A percentile compares a stretch with the other conserved stretches of the same genome.
These are phyloP conservation scores for Citrus cavaleriei DNA, from an alignment of 345 rosid genomes.

Conservation along the genomic window DNA sequence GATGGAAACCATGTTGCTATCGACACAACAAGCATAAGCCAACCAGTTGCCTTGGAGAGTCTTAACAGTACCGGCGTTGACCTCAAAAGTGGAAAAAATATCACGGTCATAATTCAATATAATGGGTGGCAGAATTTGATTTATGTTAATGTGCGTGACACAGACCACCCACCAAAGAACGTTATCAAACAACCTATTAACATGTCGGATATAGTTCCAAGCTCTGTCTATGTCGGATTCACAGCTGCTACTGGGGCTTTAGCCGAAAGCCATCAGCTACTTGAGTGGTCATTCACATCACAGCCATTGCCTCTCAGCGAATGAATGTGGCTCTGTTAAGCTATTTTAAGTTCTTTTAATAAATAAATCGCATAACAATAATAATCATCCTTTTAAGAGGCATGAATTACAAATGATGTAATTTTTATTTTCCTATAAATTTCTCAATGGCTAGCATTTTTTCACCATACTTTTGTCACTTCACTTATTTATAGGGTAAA, in stretches of 20 bases:
- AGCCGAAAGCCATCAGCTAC: slow-evolving; percentile 24
- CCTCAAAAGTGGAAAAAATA: slow-evolving; percentile 35
- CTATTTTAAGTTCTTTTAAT: neutral
- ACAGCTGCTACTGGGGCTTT: slow-evolving; percentile 33
- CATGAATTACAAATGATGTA: neutral
- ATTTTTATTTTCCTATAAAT: neutral
- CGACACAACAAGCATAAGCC: slow-evolving; percentile 20
- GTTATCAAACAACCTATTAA: slow-evolving; percentile 29
- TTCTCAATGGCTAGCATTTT: neutral
- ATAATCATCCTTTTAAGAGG: neutral
- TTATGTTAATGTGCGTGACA: slow-evolving; percentile 23
- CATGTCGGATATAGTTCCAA: slow-evolving; percentile 23
- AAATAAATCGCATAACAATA: neutral
- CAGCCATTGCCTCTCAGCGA: neutral
- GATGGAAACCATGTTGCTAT: slow-evolving; percentile 39
- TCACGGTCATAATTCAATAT: slow-evolving; percentile 21
- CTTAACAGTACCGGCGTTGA: slow-evolving; percentile 28
- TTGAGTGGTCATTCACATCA: slow-evolving; percentile 19
- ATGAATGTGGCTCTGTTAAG: neutral
- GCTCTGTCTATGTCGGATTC: slow-evolving; percentile 33
- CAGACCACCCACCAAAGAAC: slow-evolving; percentile 16
- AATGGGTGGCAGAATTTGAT: slow-evolving; percentile 18
- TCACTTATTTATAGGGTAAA: too few species aligned
- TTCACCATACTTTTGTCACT: too few species aligned
- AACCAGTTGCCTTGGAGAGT: slow-evolving; percentile 12